Conservation (phyloP, 2,329 filamentous ascomycete species). For the Aspergillus udagawae region DNA sequence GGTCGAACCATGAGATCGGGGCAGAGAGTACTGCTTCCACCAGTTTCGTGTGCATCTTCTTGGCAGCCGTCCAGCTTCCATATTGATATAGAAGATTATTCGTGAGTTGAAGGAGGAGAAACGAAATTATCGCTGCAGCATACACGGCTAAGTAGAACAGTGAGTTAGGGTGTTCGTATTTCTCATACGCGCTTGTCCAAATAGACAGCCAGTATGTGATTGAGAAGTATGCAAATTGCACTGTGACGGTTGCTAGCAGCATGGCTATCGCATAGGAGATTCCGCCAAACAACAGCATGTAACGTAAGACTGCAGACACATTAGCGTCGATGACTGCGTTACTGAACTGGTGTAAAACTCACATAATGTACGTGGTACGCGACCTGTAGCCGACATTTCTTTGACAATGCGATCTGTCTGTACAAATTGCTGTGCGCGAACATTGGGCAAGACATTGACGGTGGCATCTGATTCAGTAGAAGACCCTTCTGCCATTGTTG, state of each 20-base stretch:
- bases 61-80: conserved; percentile 56
- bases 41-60: conserved; percentile 50
- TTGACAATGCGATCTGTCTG: conserved; percentile 11
- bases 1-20: conserved; percentile 56
- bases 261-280: conserved; percentile 16
- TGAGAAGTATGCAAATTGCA: conserved; percentile 24
- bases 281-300: conserved; percentile 24
- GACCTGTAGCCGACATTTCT: conserved; percentile 21
- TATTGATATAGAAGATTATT: conserved; percentile 46
- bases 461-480: conserved; percentile 7
- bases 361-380: conserved; percentile 23
- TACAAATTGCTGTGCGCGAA: conserved; percentile 5
- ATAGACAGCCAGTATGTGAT: conserved; percentile 29
- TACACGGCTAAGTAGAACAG: conserved; percentile 54
- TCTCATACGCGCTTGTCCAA: conserved; percentile 23
- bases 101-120: conserved; percentile 19
- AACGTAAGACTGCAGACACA: conserved; percentile 15
- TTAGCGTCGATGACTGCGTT: not conserved
- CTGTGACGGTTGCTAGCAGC: conserved; percentile 17
- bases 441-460: not conserved
- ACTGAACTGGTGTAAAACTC: conserved; percentile 2
- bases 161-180: conserved; percentile 13
- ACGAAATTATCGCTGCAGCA: conserved; percentile 41
- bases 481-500: conserved; percentile 1
- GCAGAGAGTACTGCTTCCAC: conserved; percentile 52